Evolutionary conservation across 2,329 filamentous ascomycete genomes (phyloP).

Genomic region (Leptographium galeiforme): DNA sequence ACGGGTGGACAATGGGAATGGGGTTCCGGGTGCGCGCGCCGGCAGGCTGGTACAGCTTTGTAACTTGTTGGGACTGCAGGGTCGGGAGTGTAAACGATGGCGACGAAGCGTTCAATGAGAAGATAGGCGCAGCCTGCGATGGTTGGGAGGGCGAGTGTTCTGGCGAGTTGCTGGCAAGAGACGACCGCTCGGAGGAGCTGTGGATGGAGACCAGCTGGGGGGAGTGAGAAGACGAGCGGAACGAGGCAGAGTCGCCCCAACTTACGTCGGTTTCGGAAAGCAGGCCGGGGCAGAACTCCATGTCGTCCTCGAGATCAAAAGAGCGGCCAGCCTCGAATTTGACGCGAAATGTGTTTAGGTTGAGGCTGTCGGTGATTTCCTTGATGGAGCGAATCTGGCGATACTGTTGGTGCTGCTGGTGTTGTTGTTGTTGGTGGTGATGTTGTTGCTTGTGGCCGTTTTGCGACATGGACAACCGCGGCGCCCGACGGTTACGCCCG

Average conservation of each 20-base stretch:
- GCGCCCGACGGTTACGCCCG: slow-evolving; percentile 72
- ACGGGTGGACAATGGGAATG: slow-evolving; percentile 87
- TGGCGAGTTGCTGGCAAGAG: slow-evolving; percentile 85
- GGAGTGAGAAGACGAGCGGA: not conserved
- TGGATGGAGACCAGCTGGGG: slow-evolving; percentile 77
- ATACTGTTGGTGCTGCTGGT: slow-evolving; percentile 72
- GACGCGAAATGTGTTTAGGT: slow-evolving; percentile 64
- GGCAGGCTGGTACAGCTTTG: slow-evolving; percentile 80
- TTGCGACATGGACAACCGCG: slow-evolving; percentile 66
- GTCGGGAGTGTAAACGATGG: slow-evolving; percentile 52
- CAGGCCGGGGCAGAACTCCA: slow-evolving; percentile 87
- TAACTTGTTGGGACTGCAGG: slow-evolving; percentile 51
- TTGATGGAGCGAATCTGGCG: slow-evolving; percentile 76
- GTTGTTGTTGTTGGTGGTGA: slow-evolving; percentile 33
- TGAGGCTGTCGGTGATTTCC: slow-evolving; percentile 67
- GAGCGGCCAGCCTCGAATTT: slow-evolving; percentile 85
- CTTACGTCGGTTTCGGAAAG: slow-evolving; percentile 88
- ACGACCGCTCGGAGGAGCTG: slow-evolving; percentile 87
- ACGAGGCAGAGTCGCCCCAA: slow-evolving; percentile 13
- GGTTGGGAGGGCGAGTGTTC: slow-evolving; percentile 82
- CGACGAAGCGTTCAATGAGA: slow-evolving; percentile 58
- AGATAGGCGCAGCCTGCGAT: slow-evolving; percentile 61
- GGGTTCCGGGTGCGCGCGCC: slow-evolving; percentile 85
- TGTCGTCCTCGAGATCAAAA: slow-evolving; percentile 90
- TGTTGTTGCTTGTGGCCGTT: slow-evolving; percentile 62